These are phyloP conservation scores for Gloeopeniophorella convolvens DNA, from an alignment of 768 basidiomycete species.

Conservation along the genomic window DNA sequence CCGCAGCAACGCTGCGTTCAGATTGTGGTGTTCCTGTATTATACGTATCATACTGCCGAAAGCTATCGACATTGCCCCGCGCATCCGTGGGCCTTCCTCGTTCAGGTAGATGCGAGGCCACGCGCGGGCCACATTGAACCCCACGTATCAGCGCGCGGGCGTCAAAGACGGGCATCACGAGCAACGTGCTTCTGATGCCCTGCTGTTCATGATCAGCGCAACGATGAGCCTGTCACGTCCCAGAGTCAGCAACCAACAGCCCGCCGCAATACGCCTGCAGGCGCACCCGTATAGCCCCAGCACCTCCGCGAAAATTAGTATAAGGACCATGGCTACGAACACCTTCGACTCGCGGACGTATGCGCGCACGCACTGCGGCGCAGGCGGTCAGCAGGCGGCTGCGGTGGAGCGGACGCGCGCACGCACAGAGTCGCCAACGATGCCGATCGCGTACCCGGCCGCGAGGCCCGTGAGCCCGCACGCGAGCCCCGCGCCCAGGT, in stretches of 20 bases:
- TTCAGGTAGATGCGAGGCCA: no score
- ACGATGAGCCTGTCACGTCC: conserved; percentile 37
- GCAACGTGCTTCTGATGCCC: conserved; percentile 19
- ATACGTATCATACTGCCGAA: not conserved
- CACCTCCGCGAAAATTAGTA: conserved; percentile 97
- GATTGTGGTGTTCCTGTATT: not conserved
- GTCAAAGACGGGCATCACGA: not conserved
- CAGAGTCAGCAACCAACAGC: not conserved
- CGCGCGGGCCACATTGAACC: not conserved
- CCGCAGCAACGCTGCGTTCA: not conserved
- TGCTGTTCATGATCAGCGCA: conserved; percentile 48
- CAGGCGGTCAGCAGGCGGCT: not conserved
- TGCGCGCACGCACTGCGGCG: conserved; percentile 65
- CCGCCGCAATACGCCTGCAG: not conserved
- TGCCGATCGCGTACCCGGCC: conserved; percentile 96
- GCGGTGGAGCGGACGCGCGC: not conserved
- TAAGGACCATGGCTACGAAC: conserved; percentile 94
- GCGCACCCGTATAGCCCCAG: conserved; percentile 75
- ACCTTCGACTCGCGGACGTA: conserved; percentile 94
- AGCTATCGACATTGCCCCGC: not conserved
- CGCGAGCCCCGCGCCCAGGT: conserved; percentile 88
- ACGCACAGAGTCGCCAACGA: conserved; percentile 87
- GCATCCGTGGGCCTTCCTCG: no score
- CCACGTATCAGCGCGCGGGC: no score
- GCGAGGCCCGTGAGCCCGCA: conserved; percentile 94